Evolutionary conservation across 2,329 filamentous ascomycete species (phyloP), one percentile per base, ranked within the genome.

Genomic region (Penicillium janthinellum): DNA sequence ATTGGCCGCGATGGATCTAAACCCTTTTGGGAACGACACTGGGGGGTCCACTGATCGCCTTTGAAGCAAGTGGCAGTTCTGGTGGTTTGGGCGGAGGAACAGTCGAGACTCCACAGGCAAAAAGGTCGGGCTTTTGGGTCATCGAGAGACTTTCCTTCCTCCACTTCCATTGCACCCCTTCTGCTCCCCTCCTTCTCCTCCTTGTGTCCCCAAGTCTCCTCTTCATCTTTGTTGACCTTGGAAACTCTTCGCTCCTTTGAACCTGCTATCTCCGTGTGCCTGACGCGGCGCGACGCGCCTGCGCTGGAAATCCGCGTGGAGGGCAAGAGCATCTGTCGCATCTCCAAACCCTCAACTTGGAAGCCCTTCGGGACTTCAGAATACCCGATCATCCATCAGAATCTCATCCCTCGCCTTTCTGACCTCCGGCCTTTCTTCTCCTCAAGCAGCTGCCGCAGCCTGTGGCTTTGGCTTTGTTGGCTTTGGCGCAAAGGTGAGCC

Each of bases 1-100:
- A 58, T 49, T 52, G 49, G 50, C 42, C 34, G 44, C 41, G 50
- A 48, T 57, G 20, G 38, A 12, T 45, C 61, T 63, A 63, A 63
- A 56, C 59, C 61, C 54, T 56, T 53, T 62, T 55, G 31, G 59
- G 60, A 11, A 28, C 41, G 39, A 5, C 22, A 20, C 37, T 25
- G 22, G 51, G 51, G 39, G 51, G 35, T 52, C 58, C 52, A 58
- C 57, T 20, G 48, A 50, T 50, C 48, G 48, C n/a, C 48, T 50
- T 17, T 35, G 42, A 28, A 31, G 28, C 28, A 7, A 8, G 39
- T 4, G 20, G 39, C 11, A 22, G 22, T 22, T 22, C 17, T 42
- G 39, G 39, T 28, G 47, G n/a, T 35, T 34, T 34, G 44, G 25
- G 39, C n/a, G 39, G 39, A 42, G 39, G 10, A 17, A 8, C n/a